Evolutionary conservation across 257 asterid genomes (phyloP), one percentile per base, ranked within the genome.

Genomic region (Coffea eugenioides): DNA sequence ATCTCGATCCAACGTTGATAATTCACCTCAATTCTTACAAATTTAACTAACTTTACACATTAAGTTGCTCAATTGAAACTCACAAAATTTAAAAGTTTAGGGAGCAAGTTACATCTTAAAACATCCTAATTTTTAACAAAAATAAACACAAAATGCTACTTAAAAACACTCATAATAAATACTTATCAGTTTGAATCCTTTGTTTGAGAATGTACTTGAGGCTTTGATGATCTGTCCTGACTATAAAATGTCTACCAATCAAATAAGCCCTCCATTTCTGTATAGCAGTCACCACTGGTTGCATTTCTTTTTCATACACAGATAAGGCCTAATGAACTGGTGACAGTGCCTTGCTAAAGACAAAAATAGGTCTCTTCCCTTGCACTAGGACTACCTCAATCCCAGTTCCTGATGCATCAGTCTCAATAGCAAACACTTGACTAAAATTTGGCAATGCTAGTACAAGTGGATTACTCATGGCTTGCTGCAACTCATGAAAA

Each of bases 351-450:
- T 65, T 65, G 6, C 70, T 65, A 2, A 25, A 31, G 5, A 6
- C 25, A 4, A 39, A 0, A 0, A 65, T 0, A 0, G 41, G 70
- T 9, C 6, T n/a, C 6, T 16, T 39, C 7, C n/a, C 18, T 3
- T 65, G 16, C 9, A 65, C 0, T 2, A 65, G 14, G 14, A 65
- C 41, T 0, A 15, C 39, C 1, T 18, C 41, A 8, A 65, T 31
- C 0, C 70, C 18, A 25, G 6, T 2, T 0, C 39, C 39, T 0
- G 14, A 65, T 0, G 70, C 70, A 25, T 65, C 18, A 1, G 70
- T 31, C 18, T 65, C 70, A 0, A 65, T 6, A 3, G 16, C 3
- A 56, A 56, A 56, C 23, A 1, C 4, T 4, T 4, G 18, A 65
- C 34, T 31, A 65, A 65, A 65, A 15, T 65, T 5, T 0, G 15